Evolutionary conservation across 202 grass and related monocot species (phyloP), one percentile per base, ranked within the genome.

Genomic region (Cymbopogon flexuosus): DNA sequence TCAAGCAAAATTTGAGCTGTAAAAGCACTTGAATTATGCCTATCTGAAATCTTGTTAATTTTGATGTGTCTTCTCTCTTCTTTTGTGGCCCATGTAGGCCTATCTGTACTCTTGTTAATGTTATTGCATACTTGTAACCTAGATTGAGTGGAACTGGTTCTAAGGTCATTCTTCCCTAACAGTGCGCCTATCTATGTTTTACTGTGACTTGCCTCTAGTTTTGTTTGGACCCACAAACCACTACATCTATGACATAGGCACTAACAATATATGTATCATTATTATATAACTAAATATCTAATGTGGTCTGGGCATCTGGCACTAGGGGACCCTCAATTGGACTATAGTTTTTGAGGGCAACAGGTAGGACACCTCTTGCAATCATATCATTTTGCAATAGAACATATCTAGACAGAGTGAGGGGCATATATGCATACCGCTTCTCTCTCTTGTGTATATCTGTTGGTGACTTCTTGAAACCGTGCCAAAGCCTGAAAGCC

Each of bases 391-490:
- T 68, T 77, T 75, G 2, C 3, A 2, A 69, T 23, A 61, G n/a
- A 13, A 66, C n/a, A 75, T 52, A 62, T 36, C 8, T 10, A 4
- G 27, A 62, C 39, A 43, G 36, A 9, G 34, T 58, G n/a, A 22
- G 60, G 19, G 1, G 6, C 13, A 46, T 21, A 72, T 24, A 37
- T 66, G 64, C 86, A 74, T 93, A 98, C 96, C 78, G 77, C 80
- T 89, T 90, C 86, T 85, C 89, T 98, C 89, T 98, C 96, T 84
- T 95, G 90, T 36, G 72, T 95, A 79, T 95, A 98, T 93, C 77
- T 92, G 84, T 77, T 88, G 73, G 96, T 93, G 39, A 93, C 96
- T 90, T 98, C 96, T 77, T 95, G 90, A 98, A 98, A 98, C 68
- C 52, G 79, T 73, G 96, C 82, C 85, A 98, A 93, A 84, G 96